These are phyloP conservation scores for Alternaria dauci DNA, from an alignment of 2,329 filamentous ascomycete genomes.

Conservation along the genomic window DNA sequence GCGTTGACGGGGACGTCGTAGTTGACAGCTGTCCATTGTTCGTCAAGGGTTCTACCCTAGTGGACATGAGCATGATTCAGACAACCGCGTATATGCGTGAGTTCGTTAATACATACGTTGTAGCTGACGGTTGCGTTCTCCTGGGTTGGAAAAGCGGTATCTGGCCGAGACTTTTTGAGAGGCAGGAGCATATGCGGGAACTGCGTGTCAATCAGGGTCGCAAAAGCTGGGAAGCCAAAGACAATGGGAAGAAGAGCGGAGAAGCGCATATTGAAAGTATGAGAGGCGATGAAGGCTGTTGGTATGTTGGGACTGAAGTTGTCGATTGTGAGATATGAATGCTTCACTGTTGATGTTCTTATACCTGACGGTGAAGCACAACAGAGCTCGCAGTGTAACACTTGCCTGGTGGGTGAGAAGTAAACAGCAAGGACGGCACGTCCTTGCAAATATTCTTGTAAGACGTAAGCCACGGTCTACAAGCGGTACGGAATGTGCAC, in stretches of 20 bases:
- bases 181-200: slow-evolving; percentile 50
- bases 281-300: background rate
- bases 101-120: slow-evolving; percentile 15
- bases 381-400: background rate
- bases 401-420: background rate
- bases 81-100: background rate
- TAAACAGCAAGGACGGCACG: background rate
- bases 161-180: slow-evolving; percentile 30
- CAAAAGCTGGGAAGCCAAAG: slow-evolving; percentile 22
- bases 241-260: slow-evolving; percentile 29
- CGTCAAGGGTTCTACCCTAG: slow-evolving; percentile 20
- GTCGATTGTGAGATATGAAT: background rate
- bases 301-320: background rate
- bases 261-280: slow-evolving; percentile 34
- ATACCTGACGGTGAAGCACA: background rate
- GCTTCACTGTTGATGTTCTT: background rate
- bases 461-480: background rate
- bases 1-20: slow-evolving; percentile 43
- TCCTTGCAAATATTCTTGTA: background rate
- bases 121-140: slow-evolving; percentile 31
- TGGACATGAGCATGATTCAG: background rate
- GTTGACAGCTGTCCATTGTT: slow-evolving; percentile 36
- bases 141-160: slow-evolving; percentile 35
- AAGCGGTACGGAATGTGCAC: background rate
- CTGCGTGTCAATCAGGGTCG: slow-evolving; percentile 26